Conservation (phyloP, 2,329 filamentous ascomycete species). For the Fusarium udum region DNA sequence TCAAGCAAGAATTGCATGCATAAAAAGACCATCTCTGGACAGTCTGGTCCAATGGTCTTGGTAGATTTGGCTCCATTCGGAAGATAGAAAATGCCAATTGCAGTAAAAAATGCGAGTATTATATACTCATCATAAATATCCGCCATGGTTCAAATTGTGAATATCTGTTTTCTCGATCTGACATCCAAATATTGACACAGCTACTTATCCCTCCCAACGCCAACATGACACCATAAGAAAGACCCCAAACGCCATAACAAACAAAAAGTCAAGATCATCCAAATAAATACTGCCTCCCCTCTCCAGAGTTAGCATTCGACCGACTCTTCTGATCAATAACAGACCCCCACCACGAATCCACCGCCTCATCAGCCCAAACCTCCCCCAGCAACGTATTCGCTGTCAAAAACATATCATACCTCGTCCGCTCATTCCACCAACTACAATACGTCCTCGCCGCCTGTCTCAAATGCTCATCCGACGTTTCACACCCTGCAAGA, state of each 20-base stretch:
- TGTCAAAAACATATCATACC: not conserved
- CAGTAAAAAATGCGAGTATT: not conserved
- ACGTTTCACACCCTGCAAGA: not conserved
- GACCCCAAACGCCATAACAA: too few relatives aligned
- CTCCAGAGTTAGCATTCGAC: not conserved
- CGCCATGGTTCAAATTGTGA: accelerated
- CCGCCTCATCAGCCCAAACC: not conserved
- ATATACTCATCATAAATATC: not conserved
- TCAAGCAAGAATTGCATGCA: not conserved
- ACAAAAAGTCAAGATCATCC: not conserved
- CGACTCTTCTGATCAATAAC: not conserved
- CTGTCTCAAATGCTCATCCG: not conserved
- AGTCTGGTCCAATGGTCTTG: too few relatives aligned
- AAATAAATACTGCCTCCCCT: not conserved
- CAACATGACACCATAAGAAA: not conserved
- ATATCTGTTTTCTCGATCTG: not conserved
- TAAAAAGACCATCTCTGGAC: not conserved
- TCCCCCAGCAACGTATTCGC: not conserved
- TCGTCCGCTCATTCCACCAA: not conserved
- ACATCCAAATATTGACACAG: not conserved
- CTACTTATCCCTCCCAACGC: not conserved
- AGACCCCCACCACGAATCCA: not conserved
- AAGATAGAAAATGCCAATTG: not conserved
- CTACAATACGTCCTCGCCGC: not conserved
- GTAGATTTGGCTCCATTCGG: not conserved